Evolutionary conservation across 805 yeast species (phyloP).

Genomic region (Cephaloascus albidus): DNA sequence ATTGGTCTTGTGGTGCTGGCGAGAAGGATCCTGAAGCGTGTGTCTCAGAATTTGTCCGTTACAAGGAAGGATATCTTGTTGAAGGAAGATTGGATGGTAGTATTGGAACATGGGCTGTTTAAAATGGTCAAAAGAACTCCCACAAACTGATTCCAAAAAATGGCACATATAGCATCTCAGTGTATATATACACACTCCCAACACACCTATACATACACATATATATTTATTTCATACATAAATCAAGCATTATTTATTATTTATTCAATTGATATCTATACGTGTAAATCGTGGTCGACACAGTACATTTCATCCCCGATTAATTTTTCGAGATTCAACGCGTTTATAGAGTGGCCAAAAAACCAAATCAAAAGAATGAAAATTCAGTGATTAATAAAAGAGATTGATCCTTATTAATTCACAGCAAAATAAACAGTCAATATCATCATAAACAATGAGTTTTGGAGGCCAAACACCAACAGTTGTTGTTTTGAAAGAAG

Average conservation of each 20-base stretch:
- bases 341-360: neutral
- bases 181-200: no score
- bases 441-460: conserved; percentile 63
- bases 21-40: conserved; percentile 15
- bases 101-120: conserved; percentile 56
- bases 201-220: neutral
- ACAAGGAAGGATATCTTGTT: conserved; percentile 55
- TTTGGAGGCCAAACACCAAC: conserved; percentile 94
- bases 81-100: conserved; percentile 57
- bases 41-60: conserved; percentile 32
- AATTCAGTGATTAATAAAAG: no score
- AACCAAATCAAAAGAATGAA: no score
- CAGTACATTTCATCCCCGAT: neutral
- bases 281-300: neutral
- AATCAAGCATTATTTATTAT: neutral
- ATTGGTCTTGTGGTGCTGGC: conserved; percentile 43
- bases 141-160: no score
- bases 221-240: neutral
- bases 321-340: neutral
- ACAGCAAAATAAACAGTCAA: neutral
- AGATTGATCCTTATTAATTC: no score
- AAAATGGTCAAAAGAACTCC: neutral
- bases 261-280: no score
- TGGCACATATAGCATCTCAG: no score
- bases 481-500: conserved; percentile 95